Percentiles rank a stretch among this genome's conserved stretches.
These are phyloP conservation scores for Micromonas commoda DNA, from an alignment of 139 green algal genomes.

Conservation along the genomic window DNA sequence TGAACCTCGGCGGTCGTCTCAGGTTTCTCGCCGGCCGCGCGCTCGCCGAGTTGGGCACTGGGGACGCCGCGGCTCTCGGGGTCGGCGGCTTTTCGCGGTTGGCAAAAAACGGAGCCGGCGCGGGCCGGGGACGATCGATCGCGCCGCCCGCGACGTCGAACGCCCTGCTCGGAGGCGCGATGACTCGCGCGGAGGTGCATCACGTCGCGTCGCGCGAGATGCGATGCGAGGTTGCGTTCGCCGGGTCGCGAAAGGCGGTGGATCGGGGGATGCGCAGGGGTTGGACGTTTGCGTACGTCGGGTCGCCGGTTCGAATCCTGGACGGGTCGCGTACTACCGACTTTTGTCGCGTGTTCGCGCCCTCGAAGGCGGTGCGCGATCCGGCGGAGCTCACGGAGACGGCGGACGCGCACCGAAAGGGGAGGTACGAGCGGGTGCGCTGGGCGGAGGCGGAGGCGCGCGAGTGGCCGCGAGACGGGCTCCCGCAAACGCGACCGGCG, in stretches of 20 bases:
- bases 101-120: too few species aligned
- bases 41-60: too few species aligned
- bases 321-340: not conserved
- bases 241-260: not conserved
- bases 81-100: too few species aligned
- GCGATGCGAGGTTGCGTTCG: not conserved
- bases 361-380: not conserved
- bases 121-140: too few species aligned
- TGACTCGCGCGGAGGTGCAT: not conserved
- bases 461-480: too few species aligned
- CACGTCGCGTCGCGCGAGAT: not conserved
- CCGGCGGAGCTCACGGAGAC: not conserved
- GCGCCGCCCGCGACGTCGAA: not conserved
- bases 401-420: not conserved
- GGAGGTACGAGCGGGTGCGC: not conserved
- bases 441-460: too few species aligned
- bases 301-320: not conserved
- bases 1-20: not conserved
- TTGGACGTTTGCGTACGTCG: slow-evolving; percentile 16
- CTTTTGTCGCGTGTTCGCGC: not conserved
- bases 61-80: too few species aligned
- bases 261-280: not conserved
- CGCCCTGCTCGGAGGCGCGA: too few species aligned
- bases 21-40: too few species aligned
- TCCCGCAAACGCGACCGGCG: too few species aligned